These are phyloP conservation scores for Symbiodinium natans DNA, from an alignment of 73 alveolate species.

Conservation along the genomic window DNA sequence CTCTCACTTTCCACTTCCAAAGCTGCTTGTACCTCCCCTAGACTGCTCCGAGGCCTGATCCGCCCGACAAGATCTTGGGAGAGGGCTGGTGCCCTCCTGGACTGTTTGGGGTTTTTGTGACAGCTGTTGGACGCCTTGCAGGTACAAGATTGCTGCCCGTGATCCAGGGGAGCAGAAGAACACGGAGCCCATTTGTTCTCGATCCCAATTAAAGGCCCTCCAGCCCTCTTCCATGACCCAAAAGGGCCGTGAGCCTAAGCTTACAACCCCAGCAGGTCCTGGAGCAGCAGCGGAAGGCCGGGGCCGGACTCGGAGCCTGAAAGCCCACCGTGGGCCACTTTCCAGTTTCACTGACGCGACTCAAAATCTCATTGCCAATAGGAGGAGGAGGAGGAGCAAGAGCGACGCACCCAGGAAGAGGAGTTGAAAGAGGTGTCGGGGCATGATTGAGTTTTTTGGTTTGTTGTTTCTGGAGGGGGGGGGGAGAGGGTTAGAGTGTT, in stretches of 20 bases:
- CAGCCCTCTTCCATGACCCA: background rate
- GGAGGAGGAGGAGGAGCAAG: background rate
- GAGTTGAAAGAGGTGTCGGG: background rate
- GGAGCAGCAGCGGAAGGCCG: background rate
- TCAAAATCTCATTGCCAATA: too few relatives aligned
- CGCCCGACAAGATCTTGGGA: conserved; percentile 34
- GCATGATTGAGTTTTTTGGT: too few relatives aligned
- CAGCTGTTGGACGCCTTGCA: background rate
- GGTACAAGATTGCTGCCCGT: conserved; percentile 71
- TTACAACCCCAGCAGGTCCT: background rate
- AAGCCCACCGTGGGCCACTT: too few relatives aligned
- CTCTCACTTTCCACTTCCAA: too few relatives aligned
- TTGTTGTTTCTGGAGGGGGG: too few relatives aligned
- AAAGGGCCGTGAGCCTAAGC: background rate
- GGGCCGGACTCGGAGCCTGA: too few relatives aligned
- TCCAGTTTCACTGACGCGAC: too few relatives aligned
- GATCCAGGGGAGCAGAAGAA: conserved; percentile 40
- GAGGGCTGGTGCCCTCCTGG: conserved; percentile 8
- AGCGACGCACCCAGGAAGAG: background rate
- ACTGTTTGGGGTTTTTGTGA: background rate
- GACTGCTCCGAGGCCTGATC: conserved; percentile 24
- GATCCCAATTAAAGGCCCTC: background rate
- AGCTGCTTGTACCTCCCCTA: too few relatives aligned
- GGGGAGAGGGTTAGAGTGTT: too few relatives aligned
- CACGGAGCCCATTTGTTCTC: conserved; percentile 54